Evolutionary conservation across 768 basidiomycete genomes (phyloP), one percentile per base, ranked within the genome.

Genomic region (Galerina sulciceps): DNA sequence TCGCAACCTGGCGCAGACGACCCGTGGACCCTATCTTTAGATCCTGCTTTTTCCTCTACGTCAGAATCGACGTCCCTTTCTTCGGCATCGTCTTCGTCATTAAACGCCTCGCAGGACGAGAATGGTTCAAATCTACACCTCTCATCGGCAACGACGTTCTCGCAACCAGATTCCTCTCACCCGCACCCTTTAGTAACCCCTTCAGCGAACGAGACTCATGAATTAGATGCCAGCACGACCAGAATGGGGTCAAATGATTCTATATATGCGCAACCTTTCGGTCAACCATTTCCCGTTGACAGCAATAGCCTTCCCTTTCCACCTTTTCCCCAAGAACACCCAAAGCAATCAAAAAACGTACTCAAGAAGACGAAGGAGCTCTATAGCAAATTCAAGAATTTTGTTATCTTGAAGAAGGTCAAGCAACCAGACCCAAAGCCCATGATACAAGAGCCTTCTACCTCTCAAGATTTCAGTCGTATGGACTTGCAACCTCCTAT

Each of bases 11-110:
- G 69, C 40, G 71, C 69, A 15, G 59, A 67, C 45, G 60, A 67
- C 46, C 63, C 73, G 2, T 73, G 73, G 73, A 72, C 73, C 6
- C 67, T 73, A 44, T 68, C 69, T 6, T 58, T 73, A 40, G 67
- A 68, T 13, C 67, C 71, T 46, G 58, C 56, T 6, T 53, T 61
- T 44, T 51, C 65, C 26, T 57, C 57, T 13, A 60, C 58, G 13
- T 58, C 58, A 44, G 53, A 60, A 10, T 56, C n/a, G 42, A 47
- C 60, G 6, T 66, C 67, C 31, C 53, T 55, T n/a, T 61, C 57
- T 49, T 48, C 53, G 13, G 20, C 53, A 10, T 36, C 47, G 5
- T 57, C 58, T 20, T 51, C 53, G 2, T 53, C 51, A 11, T 55
- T 53, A 6, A 31, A 41, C 38, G 44, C 52, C 20, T 60, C 63